These are phyloP conservation scores for Friedmanniomyces simplex DNA, from an alignment of 495 filamentous ascomycete species.

Conservation along the genomic window DNA sequence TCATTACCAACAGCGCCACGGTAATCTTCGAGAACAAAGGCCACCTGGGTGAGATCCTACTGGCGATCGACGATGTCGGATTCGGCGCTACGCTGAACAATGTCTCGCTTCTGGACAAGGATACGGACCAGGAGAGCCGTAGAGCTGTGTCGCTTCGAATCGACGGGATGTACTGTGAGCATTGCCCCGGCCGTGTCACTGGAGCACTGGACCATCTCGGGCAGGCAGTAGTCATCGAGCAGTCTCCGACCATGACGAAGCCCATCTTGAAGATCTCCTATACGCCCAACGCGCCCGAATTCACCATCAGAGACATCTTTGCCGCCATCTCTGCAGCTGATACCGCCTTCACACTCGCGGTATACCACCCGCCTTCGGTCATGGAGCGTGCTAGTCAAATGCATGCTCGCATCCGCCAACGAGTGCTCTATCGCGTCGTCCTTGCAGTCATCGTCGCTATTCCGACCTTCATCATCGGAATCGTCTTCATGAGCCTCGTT, in stretches of 20 bases:
- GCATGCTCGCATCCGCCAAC: conserved; percentile 26
- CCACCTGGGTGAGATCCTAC: conserved; percentile 48
- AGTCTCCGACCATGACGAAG: conserved; percentile 39
- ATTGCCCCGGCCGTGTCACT: conserved; percentile 60
- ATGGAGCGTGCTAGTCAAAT: conserved; percentile 70
- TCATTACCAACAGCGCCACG: conserved; percentile 53
- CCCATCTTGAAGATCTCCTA: conserved; percentile 68
- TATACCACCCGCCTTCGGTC: conserved; percentile 73
- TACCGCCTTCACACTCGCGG: conserved; percentile 49
- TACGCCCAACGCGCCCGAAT: conserved; percentile 50
- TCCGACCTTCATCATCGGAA: conserved; percentile 80
- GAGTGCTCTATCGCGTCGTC: conserved; percentile 44
- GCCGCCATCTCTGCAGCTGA: conserved; percentile 54
- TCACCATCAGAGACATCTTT: conserved; percentile 72
- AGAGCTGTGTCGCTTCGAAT: conserved; percentile 58
- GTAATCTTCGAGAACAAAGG: conserved; percentile 31
- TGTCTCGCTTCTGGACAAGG: conserved; percentile 24
- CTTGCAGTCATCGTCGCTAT: conserved; percentile 67
- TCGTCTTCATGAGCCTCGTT: conserved; percentile 83
- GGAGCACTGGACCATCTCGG: conserved; percentile 41
- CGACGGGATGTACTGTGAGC: conserved; percentile 78
- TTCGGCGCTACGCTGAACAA: conserved; percentile 58
- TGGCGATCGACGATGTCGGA: conserved; percentile 69
- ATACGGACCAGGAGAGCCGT: conserved; percentile 16
- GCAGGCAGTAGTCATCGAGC: conserved; percentile 38